Base-by-base conservation (phyloP, 345 rosid genomes). In the Ricinus communis region DNA sequence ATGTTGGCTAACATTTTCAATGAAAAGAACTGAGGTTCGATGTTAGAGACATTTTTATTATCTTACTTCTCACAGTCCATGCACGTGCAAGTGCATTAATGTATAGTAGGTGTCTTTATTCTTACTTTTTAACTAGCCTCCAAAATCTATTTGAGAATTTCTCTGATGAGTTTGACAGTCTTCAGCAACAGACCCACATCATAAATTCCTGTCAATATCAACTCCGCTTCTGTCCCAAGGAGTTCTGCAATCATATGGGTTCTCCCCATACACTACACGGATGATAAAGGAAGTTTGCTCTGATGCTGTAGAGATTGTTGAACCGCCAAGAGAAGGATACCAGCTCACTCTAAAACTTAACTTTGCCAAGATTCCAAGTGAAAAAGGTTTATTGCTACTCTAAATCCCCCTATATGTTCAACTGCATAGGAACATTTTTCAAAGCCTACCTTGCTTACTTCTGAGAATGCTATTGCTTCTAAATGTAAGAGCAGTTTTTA, bases 311-410 rank as follows among this genome's bases (percentile, higher is more conserved):
- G 91, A 87, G 73, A 85, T 94, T 67, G 80, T 91, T 65, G 87
- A 91, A 76, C 97, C 96, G 24, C 79, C 94, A 65, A 68, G 74
- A 75, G 81, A 88, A 77, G 97, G 98, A 76, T 94, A 91, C 76
- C 97, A 91, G 72, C 84, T 94, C 69, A 90, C 97, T 66, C 84
- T 94, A 55, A 76, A 71, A 73, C 80, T 94, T 41, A 53, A 88
- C 66, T 81, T 93, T 64, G 56, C 80, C 24, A 87, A 79, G 80
- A 83, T 91, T 65, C 91, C 91, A 16, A 78, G 25, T 52, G 82
- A 84, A 45, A 90, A 90, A 86, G 97, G 97, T 87, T 67, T 24
- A 65, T 53, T 22, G 24, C 62, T 78, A 36, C 76, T 72, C 40
- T 28, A 36, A 19, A 24, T 68, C 10, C 65, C 68, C 30, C 31